Evolutionary conservation across 2,329 filamentous ascomycete genomes (phyloP).

Genomic region (Mycosphaerella sp.): DNA sequence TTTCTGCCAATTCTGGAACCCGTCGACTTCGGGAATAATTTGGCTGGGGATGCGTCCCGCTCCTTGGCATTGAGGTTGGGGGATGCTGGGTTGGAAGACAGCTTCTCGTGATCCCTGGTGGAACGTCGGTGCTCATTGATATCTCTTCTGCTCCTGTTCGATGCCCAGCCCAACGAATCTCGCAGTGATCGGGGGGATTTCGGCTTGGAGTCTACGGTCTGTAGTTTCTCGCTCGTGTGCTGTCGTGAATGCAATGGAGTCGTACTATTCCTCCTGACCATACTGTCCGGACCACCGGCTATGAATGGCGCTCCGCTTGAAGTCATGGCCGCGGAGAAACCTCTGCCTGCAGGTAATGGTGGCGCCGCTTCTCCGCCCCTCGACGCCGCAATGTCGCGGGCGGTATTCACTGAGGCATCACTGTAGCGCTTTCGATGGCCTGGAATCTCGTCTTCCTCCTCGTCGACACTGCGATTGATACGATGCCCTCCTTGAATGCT

Average conservation of each 20-base stretch:
- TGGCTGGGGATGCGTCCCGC: slow-evolving; percentile 5
- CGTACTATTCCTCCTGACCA: slow-evolving; percentile 69
- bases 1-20: slow-evolving; percentile 51
- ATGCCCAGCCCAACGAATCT: slow-evolving; percentile 26
- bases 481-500: slow-evolving; percentile 13
- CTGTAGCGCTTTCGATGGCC: slow-evolving; percentile 47
- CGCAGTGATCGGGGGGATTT: slow-evolving; percentile 26
- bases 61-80: slow-evolving; percentile 39
- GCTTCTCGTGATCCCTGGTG: slow-evolving; percentile 47
- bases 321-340: slow-evolving; percentile 57
- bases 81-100: slow-evolving; percentile 74
- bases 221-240: slow-evolving; percentile 6
- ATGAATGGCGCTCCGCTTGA: slow-evolving; percentile 4
- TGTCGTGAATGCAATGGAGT: slow-evolving; percentile 56
- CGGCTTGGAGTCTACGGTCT: slow-evolving; percentile 22
- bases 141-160: slow-evolving; percentile 18
- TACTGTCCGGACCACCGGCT: slow-evolving; percentile 34
- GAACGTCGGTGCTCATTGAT: slow-evolving; percentile 17
- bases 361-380: slow-evolving; percentile 42
- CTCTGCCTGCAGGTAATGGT: slow-evolving; percentile 66
- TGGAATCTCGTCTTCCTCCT: slow-evolving; percentile 20
- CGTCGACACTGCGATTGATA: slow-evolving; percentile 11
- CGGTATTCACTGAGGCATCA: slow-evolving; percentile 48
- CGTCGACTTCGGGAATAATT: neutral
- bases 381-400: slow-evolving; percentile 32